Evolutionary conservation across 1,284 basidiomycete species (phyloP).

Genomic region (Fomitopsis pinicola): DNA sequence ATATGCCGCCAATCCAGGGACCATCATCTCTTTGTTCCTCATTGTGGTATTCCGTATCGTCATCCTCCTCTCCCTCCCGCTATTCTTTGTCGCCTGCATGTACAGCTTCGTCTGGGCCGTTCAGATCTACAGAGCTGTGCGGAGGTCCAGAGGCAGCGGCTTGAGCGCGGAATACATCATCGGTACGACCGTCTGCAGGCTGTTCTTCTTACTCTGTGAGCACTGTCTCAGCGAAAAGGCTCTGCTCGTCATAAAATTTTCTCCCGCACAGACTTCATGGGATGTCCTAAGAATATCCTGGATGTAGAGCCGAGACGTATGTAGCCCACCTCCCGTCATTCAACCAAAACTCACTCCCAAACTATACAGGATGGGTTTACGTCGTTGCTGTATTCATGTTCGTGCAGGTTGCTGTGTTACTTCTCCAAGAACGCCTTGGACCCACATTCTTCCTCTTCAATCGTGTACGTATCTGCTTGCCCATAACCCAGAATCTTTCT

Average conservation of each 20-base stretch:
- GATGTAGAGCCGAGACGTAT: conserved; percentile 69
- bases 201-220: conserved; percentile 76
- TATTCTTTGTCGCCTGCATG: conserved; percentile 66
- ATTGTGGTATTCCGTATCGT: conserved; percentile 71
- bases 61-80: conserved; percentile 64
- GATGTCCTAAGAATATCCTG: conserved; percentile 81
- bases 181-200: conserved; percentile 68
- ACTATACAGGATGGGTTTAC: conserved; percentile 59
- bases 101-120: conserved; percentile 82
- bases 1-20: conserved; percentile 39
- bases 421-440: conserved; percentile 75
- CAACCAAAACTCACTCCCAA: not conserved
- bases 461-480: conserved; percentile 39
- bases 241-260: not conserved
- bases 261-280: conserved; percentile 63
- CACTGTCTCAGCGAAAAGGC: conserved; percentile 4
- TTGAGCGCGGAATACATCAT: conserved; percentile 71
- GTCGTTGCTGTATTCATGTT: conserved; percentile 57
- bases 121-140: conserved; percentile 77
- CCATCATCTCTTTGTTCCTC: conserved; percentile 61
- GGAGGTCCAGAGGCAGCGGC: conserved; percentile 67
- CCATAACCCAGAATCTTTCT: not conserved
- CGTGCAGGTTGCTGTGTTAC: conserved; percentile 60
- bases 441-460: conserved; percentile 79
- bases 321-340: conserved; percentile 19